Conservation (phyloP, 768 basidiomycete species). For the Suillus lakei region DNA sequence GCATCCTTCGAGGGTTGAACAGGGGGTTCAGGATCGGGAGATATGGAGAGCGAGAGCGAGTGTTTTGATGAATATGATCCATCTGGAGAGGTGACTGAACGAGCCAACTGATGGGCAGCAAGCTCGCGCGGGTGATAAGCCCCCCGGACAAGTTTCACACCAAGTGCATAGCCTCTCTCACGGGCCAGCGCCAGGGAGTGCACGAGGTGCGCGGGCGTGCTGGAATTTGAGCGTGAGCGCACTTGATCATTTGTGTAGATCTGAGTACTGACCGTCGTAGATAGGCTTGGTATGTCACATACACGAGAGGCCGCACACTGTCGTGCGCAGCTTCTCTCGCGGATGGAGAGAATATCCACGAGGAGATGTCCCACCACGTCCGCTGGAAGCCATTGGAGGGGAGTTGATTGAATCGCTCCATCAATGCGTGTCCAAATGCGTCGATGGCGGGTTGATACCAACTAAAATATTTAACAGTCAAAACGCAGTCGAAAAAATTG, state of each 20-base stretch:
- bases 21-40: conserved; percentile 61
- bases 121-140: conserved; percentile 87
- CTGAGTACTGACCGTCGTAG: conserved; percentile 61
- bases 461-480: conserved; percentile 29
- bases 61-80: neutral
- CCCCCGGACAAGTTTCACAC: conserved; percentile 91
- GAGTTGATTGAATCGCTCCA: conserved; percentile 73
- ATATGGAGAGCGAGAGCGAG: conserved; percentile 47
- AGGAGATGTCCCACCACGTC: neutral
- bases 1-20: conserved; percentile 72
- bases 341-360: neutral
- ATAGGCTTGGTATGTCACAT: conserved; percentile 91
- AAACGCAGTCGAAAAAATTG: neutral
- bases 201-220: conserved; percentile 71
- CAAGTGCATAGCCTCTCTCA: conserved; percentile 70
- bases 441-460: conserved; percentile 84
- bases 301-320: conserved; percentile 69
- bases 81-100: conserved; percentile 18
- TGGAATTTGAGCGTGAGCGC: conserved; percentile 27
- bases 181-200: conserved; percentile 70
- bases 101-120: conserved; percentile 39
- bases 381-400: conserved; percentile 5
- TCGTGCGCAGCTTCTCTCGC: neutral
- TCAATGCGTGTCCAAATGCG: conserved; percentile 73
- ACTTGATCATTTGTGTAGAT: neutral